Percentiles rank a stretch among this genome's conserved stretches.
Conservation (phyloP, 2,329 filamentous ascomycete genomes). For the Blumeria graminis region DNA sequence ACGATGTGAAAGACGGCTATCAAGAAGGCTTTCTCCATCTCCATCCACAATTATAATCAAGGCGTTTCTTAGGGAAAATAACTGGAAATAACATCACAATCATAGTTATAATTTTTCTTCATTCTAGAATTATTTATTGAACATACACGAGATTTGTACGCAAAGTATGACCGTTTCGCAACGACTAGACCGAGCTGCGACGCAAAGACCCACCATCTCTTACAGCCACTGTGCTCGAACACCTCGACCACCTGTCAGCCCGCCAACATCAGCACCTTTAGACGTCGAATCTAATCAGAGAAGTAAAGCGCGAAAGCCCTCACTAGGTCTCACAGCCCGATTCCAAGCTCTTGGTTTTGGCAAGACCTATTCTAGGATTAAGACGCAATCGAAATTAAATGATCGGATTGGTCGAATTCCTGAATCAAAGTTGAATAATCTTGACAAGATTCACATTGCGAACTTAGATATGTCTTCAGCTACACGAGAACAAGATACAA, state of each 20-base stretch:
- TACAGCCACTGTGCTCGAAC: slow-evolving; percentile 4
- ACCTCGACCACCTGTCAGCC: not conserved
- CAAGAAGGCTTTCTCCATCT: too few species aligned
- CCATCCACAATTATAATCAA: too few species aligned
- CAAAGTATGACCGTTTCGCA: slow-evolving; percentile 5
- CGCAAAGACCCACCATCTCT: slow-evolving; percentile 2
- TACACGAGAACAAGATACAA: not conserved
- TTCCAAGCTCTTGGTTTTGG: slow-evolving; percentile 41
- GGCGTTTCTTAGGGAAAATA: too few species aligned
- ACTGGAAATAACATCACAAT: too few species aligned
- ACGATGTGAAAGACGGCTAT: too few species aligned
- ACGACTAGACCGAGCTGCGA: slow-evolving; percentile 4
- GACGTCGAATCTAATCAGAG: slow-evolving; percentile 5
- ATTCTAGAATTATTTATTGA: too few species aligned
- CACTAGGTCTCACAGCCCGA: slow-evolving; percentile 38
- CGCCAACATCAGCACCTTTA: slow-evolving; percentile 5
- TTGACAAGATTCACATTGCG: slow-evolving; percentile 42
- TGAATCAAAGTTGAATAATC: slow-evolving; percentile 42
- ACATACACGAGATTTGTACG: too few species aligned
- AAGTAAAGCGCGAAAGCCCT: slow-evolving; percentile 27
- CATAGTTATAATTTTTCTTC: too few species aligned
- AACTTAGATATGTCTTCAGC: slow-evolving; percentile 14
- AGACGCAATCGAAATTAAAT: slow-evolving; percentile 13
- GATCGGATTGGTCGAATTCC: slow-evolving; percentile 41
- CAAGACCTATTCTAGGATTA: slow-evolving; percentile 9